Percentiles rank a stretch among this genome's conserved stretches.
These are phyloP conservation scores for Rubia yunnanensis DNA, from an alignment of 257 asterid genomes.

Conservation along the genomic window DNA sequence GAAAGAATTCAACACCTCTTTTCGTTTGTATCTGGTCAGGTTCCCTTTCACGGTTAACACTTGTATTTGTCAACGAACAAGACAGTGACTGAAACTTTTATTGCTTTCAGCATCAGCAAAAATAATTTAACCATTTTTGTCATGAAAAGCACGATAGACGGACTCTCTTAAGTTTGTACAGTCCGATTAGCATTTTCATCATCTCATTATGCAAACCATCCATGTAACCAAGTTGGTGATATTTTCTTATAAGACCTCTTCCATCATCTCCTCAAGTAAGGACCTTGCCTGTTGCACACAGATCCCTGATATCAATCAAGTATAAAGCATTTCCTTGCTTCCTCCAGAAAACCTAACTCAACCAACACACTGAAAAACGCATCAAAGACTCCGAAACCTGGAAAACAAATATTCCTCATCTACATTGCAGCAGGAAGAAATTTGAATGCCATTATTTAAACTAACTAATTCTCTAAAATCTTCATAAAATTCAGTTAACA, in stretches of 20 bases:
- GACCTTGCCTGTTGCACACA: slow-evolving; percentile 50
- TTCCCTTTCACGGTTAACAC: neutral
- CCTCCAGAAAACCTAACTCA: slow-evolving; percentile 64
- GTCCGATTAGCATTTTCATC: slow-evolving; percentile 33
- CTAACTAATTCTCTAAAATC: slow-evolving; percentile 51
- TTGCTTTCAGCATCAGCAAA: neutral
- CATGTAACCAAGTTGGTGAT: slow-evolving; percentile 44
- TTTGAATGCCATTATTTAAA: slow-evolving; percentile 17
- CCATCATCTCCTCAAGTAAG: slow-evolving; percentile 67
- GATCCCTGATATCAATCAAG: slow-evolving; percentile 71
- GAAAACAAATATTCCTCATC: slow-evolving; percentile 45
- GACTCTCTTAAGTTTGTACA: slow-evolving; percentile 20
- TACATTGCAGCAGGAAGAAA: slow-evolving; percentile 22
- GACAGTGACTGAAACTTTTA: too few species aligned
- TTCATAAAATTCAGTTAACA: slow-evolving; percentile 42
- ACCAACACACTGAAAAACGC: slow-evolving; percentile 58
- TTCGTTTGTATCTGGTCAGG: neutral
- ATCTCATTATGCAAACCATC: slow-evolving; percentile 55
- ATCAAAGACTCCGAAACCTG: slow-evolving; percentile 79
- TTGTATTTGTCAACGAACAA: neutral
- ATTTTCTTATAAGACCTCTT: slow-evolving; percentile 61
- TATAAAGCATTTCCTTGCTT: slow-evolving; percentile 67
- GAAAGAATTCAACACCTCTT: too few species aligned
- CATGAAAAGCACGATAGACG: slow-evolving; percentile 9
- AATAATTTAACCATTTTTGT: neutral